Conservation (phyloP, 1,139 yeast genomes). For the Suhomyces anneliseae region DNA sequence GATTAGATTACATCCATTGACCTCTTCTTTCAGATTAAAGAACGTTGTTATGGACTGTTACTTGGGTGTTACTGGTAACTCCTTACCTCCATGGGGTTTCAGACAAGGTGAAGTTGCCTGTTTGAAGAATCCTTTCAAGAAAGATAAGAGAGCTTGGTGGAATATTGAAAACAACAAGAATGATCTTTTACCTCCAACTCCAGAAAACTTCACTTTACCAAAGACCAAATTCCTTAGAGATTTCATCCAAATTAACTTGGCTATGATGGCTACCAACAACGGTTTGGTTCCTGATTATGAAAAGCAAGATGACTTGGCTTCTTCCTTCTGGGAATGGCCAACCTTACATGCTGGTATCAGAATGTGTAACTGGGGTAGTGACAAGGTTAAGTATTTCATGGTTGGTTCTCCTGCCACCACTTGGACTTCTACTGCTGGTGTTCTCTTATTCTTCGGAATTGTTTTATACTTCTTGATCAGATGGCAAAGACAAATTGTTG, state of each 20-base stretch:
- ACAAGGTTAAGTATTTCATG: slow-evolving; percentile 77
- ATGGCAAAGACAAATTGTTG: slow-evolving; percentile 91
- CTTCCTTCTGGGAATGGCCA: slow-evolving; percentile 99
- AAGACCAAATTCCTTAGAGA: slow-evolving; percentile 83
- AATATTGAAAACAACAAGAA: slow-evolving; percentile 86
- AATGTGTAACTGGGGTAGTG: slow-evolving; percentile 92
- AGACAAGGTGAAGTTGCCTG: slow-evolving; percentile 97
- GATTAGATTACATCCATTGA: slow-evolving; percentile 74
- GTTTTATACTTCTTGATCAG: slow-evolving; percentile 64
- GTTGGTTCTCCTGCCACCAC: slow-evolving; percentile 94
- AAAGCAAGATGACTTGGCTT: slow-evolving; percentile 87
- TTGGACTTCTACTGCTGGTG: slow-evolving; percentile 82
- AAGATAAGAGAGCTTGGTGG: slow-evolving; percentile 99
- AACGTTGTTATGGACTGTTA: slow-evolving; percentile 75
- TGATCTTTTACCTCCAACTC: slow-evolving; percentile 69
- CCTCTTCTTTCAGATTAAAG: slow-evolving; percentile 79
- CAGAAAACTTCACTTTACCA: slow-evolving; percentile 74
- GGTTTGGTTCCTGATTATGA: slow-evolving; percentile 92
- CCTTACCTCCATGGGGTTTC: slow-evolving; percentile 97
- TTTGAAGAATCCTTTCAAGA: slow-evolving; percentile 66
- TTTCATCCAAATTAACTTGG: slow-evolving; percentile 88
- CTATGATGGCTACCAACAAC: slow-evolving; percentile 99
- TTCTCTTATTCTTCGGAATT: slow-evolving; percentile 58
- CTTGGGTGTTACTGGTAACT: slow-evolving; percentile 76
- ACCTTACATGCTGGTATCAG: slow-evolving; percentile 87